These are phyloP conservation scores for Pseudisothecium myosuroides DNA, from an alignment of 225 moss, liverwort and hornwort species.

Conservation along the genomic window DNA sequence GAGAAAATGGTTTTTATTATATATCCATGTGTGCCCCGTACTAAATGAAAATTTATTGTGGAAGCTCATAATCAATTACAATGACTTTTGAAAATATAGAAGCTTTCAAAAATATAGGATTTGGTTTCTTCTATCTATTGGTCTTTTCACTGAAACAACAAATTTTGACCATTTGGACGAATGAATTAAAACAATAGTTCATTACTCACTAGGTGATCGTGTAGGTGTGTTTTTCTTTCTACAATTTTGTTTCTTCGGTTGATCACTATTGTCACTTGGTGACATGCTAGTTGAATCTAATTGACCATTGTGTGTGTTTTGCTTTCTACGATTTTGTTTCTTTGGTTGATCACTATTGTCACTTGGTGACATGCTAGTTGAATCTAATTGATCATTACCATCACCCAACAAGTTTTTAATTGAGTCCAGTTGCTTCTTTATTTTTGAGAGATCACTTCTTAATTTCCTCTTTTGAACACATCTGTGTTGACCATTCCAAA, in stretches of 20 bases:
- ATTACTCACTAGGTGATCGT: rapidly evolving
- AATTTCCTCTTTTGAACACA: background rate
- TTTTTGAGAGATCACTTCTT: too few relatives aligned
- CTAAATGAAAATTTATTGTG: background rate
- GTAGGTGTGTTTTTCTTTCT: rapidly evolving
- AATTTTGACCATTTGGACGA: background rate
- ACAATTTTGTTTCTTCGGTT: background rate
- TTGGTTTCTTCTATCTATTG: background rate
- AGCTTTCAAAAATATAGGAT: background rate
- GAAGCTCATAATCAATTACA: background rate
- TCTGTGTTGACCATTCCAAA: background rate
- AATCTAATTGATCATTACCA: background rate
- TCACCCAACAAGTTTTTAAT: rapidly evolving
- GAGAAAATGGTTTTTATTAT: background rate
- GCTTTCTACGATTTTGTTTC: background rate
- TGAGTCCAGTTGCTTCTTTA: background rate
- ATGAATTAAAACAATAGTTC: background rate
- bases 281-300: background rate
- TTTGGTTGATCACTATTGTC: background rate
- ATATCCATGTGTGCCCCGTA: rapidly evolving
- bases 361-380: background rate
- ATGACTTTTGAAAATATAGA: background rate
- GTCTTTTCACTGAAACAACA: background rate
- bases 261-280: too few relatives aligned
- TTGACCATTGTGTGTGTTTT: too few relatives aligned